Base-by-base conservation (phyloP, 345 rosid genomes). In the Linum tenue region DNA sequence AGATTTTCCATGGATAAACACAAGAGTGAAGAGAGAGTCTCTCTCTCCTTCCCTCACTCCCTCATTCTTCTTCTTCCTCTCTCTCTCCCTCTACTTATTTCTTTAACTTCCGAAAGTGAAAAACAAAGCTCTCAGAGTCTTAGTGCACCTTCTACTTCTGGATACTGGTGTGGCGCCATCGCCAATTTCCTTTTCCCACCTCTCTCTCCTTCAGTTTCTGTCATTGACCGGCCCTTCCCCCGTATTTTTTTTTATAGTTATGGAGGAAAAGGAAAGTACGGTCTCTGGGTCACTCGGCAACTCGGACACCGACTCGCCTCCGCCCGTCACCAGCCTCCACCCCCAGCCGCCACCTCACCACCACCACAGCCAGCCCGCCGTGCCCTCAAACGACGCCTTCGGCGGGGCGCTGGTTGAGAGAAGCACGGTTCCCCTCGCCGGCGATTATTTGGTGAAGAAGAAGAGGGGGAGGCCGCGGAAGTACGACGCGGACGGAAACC, bases 401-500 rank as follows among this genome's bases (percentile, higher is more conserved):
- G 3, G 4, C 16, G 38, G 58, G 35, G 3, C 31, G 57, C 64
- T 16, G 67, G 65, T 1, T 64, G 63, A 3, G 59, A 60, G 1
- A 16, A 53, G 15, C 44, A 41, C 5, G 6, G 9, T 41, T 48
- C 14, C 11, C 14, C 14, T 10, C 53, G 31, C 58, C 60, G 68
- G 68, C 5, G 81, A 76, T 66, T 63, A 51, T 62, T 67, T 59
- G 4, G 80, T 72, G 70, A 78, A 69, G 62, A 84, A 69, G 70
- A 84, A 69, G 65, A 84, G 89, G 68, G 89, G 83, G 50, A 70
- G 86, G 68, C 85, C 91, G 2, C 69, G 78, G 64, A 88, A 77
- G 65, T 72, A 79, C 37, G 81, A 77, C 40, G 37, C 76, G 2
- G 84, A 66, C 4, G 87, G 84, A 7, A 84, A 73, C 73, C 70